These are phyloP conservation scores for Aurifilum marmelostoma DNA, from an alignment of 2,329 filamentous ascomycete genomes.

Conservation along the genomic window DNA sequence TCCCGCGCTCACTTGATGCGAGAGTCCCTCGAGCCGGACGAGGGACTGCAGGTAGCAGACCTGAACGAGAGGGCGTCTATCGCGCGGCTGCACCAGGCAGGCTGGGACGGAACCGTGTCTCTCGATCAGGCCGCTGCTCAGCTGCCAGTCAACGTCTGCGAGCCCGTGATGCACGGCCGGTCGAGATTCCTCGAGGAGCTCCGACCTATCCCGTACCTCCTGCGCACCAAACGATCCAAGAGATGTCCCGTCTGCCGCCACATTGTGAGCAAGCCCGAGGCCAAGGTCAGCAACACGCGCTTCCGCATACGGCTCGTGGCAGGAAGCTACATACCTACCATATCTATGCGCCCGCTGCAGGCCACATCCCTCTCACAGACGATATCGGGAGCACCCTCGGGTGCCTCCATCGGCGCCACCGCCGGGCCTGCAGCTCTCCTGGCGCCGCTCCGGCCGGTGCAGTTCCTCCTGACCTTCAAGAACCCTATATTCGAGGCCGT, in stretches of 20 bases:
- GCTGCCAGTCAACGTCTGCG: constrained; percentile 36
- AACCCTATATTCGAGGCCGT: constrained; percentile 95
- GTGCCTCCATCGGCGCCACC: constrained; percentile 25
- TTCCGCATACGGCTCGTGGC: constrained; percentile 94
- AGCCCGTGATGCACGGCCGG: constrained; percentile 51
- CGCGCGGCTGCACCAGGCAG: constrained; percentile 58
- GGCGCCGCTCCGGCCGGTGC: constrained; percentile 64
- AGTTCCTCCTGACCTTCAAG: constrained; percentile 87
- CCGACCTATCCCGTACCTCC: constrained; percentile 77
- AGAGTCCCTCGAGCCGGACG: constrained; percentile 70
- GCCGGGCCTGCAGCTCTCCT: constrained; percentile 40
- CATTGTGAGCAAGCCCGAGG: constrained; percentile 92
- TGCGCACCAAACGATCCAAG: constrained; percentile 92
- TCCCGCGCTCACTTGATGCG: constrained; percentile 75
- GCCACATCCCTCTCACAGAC: constrained; percentile 32
- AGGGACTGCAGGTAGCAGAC: constrained; percentile 70
- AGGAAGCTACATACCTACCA: constrained; percentile 81
- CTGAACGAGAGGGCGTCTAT: constrained; percentile 67
- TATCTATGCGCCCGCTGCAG: constrained; percentile 69
- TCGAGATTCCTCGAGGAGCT: constrained; percentile 72
- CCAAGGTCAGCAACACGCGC: constrained; percentile 83
- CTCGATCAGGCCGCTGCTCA: constrained; percentile 53
- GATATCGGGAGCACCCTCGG: constrained; percentile 25
- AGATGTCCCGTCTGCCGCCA: constrained; percentile 91
- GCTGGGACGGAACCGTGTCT: constrained; percentile 66